Conservation (phyloP, 768 basidiomycete species). For the Russula virescens region DNA sequence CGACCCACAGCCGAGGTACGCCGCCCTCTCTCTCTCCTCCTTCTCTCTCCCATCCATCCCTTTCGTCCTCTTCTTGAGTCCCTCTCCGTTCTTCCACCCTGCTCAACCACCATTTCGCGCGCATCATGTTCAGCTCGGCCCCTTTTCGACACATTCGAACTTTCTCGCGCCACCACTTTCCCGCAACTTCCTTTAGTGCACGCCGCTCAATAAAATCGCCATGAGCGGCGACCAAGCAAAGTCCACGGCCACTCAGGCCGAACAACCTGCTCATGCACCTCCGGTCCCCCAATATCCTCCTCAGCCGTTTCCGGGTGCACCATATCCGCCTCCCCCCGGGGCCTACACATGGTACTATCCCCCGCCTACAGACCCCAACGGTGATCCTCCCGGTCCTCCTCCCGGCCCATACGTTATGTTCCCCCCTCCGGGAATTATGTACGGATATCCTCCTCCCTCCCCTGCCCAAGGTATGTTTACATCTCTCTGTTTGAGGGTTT, state of each 20-base stretch:
- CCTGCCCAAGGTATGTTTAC: constrained; percentile 21
- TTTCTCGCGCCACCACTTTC: background rate
- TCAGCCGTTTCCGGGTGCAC: constrained; percentile 12
- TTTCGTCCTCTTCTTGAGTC: background rate
- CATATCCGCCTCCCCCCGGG: constrained; percentile 22
- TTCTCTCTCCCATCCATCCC: background rate
- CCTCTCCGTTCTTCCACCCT: background rate
- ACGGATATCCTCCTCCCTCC: constrained; percentile 26
- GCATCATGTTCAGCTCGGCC: background rate
- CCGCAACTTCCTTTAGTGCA: background rate
- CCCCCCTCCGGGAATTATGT: constrained; percentile 24
- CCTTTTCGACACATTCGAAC: background rate
- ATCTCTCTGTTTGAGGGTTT: background rate
- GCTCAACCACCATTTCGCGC: background rate
- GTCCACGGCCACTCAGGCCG: constrained; percentile 4
- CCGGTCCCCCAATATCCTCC: constrained; percentile 21
- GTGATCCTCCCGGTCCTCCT: constrained; percentile 19
- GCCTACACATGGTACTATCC: constrained; percentile 24
- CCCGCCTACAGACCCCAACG: constrained; percentile 20
- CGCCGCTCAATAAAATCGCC: background rate
- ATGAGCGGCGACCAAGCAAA: constrained; percentile 25
- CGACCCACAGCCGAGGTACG: constrained; percentile 21
- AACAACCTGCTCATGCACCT: constrained; percentile 16
- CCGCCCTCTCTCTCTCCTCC: background rate
- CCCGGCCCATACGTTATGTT: constrained; percentile 22